Conservation (phyloP, 2,329 filamentous ascomycete genomes). For the Phyllosticta paracitricarpa region DNA sequence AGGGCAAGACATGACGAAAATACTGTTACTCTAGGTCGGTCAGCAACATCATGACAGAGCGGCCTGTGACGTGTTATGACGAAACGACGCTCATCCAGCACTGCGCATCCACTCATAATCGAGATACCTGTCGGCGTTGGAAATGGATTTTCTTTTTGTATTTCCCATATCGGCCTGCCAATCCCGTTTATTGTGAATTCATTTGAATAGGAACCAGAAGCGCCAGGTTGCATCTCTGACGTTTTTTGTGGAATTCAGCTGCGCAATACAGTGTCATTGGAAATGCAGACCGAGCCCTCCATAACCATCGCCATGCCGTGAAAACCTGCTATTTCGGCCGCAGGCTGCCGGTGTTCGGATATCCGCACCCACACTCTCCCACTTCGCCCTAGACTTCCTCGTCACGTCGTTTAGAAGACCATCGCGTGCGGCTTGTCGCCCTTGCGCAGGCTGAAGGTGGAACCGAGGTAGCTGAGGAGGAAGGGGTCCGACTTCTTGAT, state of each 20-base stretch:
- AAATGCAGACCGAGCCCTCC: slow-evolving; percentile 31
- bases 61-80: not conserved
- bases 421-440: slow-evolving; percentile 99
- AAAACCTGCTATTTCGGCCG: slow-evolving; percentile 29
- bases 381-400: slow-evolving; percentile 7
- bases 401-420: slow-evolving; percentile 65
- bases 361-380: slow-evolving; percentile 23
- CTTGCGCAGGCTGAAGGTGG: slow-evolving; percentile 97
- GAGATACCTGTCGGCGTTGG: not conserved
- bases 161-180: slow-evolving; percentile 9
- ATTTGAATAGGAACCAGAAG: slow-evolving; percentile 10
- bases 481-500: slow-evolving; percentile 94
- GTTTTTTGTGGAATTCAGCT: slow-evolving; percentile 28
- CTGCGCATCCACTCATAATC: not conserved
- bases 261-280: slow-evolving; percentile 31
- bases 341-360: slow-evolving; percentile 29
- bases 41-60: slow-evolving; percentile 2
- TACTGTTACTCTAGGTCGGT: slow-evolving; percentile 12
- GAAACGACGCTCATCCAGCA: not conserved
- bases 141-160: slow-evolving; percentile 6
- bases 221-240: slow-evolving; percentile 11
- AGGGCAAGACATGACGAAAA: slow-evolving; percentile 17
- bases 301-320: slow-evolving; percentile 24
- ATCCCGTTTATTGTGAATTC: slow-evolving; percentile 9
- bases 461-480: slow-evolving; percentile 86